Conservation (phyloP, 257 asterid species). For the Solanum tarijense region DNA sequence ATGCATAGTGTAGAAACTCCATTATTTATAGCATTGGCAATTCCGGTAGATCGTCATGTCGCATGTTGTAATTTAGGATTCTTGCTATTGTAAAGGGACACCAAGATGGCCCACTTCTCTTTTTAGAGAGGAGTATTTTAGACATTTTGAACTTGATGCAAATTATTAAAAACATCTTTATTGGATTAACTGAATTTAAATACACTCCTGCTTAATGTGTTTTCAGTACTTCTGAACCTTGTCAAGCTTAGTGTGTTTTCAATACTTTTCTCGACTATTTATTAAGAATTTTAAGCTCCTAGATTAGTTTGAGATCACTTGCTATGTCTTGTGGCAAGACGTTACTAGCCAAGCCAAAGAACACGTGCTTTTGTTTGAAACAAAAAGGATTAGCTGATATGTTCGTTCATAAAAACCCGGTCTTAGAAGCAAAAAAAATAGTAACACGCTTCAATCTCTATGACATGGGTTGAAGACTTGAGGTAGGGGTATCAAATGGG, state of each 20-base stretch:
- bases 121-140: neutral
- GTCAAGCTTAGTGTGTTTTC: neutral
- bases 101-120: neutral
- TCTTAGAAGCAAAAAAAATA: neutral
- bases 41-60: neutral
- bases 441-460: neutral
- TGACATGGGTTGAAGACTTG: neutral
- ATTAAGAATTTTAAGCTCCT: neutral
- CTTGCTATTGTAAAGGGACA: neutral
- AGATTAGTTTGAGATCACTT: neutral
- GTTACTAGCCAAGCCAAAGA: neutral
- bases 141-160: neutral
- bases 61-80: neutral
- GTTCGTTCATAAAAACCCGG: neutral
- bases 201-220: no score
- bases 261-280: no score
- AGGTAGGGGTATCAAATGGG: neutral
- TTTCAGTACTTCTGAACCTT: no score
- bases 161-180: no score
- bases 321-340: neutral
- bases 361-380: neutral
- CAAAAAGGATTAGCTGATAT: neutral
- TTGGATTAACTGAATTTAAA: no score
- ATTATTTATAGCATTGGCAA: neutral
- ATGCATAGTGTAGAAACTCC: neutral